Evolutionary conservation across 352 stramenopile species (phyloP).

Genomic region (Phytopythium helicoides): DNA sequence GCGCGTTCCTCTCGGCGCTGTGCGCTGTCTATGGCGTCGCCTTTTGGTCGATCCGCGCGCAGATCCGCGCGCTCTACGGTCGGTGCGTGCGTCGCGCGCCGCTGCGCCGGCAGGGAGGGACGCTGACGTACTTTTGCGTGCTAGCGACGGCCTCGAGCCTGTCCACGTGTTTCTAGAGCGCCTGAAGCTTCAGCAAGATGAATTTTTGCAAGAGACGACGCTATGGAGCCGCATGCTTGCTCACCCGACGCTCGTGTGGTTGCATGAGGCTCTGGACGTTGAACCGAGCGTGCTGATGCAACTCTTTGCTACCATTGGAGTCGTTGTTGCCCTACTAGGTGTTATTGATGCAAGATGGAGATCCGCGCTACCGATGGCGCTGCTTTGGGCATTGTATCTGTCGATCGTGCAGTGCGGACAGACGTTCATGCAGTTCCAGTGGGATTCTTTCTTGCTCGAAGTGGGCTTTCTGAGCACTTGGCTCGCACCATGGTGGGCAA

Average conservation of each 20-base stretch:
- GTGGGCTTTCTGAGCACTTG: constrained; percentile 67
- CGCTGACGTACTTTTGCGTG: no score
- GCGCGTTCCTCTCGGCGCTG: constrained; percentile 39
- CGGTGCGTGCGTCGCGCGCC: constrained; percentile 38
- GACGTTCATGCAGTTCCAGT: constrained; percentile 92
- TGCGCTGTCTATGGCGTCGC: constrained; percentile 51
- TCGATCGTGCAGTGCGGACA: constrained; percentile 76
- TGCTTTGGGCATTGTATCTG: constrained; percentile 71
- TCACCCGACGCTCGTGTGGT: constrained; percentile 59
- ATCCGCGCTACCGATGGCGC: constrained; percentile 22
- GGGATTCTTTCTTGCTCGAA: constrained; percentile 91
- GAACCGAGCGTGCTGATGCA: constrained; percentile 50
- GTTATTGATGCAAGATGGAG: constrained; percentile 26
- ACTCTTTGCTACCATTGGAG: constrained; percentile 34
- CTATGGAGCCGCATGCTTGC: constrained; percentile 15
- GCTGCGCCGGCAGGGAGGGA: background rate
- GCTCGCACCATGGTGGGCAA: constrained; percentile 42
- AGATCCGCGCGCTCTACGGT: constrained; percentile 83
- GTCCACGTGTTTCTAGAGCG: constrained; percentile 47
- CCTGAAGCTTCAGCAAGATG: constrained; percentile 21
- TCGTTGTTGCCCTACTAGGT: constrained; percentile 26
- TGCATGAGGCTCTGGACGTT: constrained; percentile 42
- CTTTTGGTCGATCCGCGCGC: constrained; percentile 78
- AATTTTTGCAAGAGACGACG: constrained; percentile 9
- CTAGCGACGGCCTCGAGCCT: constrained; percentile 53